These are phyloP conservation scores for Neckera pumila DNA, from an alignment of 225 moss, liverwort and hornwort genomes.

Conservation along the genomic window DNA sequence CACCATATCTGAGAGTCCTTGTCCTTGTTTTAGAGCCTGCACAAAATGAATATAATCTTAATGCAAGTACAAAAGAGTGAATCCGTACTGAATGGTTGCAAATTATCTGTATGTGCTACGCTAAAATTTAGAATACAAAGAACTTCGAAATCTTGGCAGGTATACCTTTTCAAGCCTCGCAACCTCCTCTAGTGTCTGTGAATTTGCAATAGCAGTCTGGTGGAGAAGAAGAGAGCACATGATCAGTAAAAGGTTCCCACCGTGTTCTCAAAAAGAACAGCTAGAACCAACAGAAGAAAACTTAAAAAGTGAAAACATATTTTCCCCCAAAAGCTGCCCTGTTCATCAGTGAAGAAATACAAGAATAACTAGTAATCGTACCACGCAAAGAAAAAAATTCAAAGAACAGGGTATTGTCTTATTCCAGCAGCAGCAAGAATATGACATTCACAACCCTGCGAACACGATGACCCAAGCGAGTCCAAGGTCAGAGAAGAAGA, in stretches of 20 bases:
- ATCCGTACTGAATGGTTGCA: not conserved
- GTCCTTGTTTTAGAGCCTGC: conserved; percentile 55
- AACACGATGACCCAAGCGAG: not conserved
- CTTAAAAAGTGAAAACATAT: not conserved
- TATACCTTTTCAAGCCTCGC: conserved; percentile 93
- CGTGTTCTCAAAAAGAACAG: not conserved
- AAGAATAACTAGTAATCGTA: not conserved
- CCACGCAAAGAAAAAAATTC: not conserved
- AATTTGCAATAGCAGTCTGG: conserved; percentile 95
- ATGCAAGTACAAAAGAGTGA: not conserved
- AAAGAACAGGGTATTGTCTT: not conserved
- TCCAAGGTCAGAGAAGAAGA: not conserved
- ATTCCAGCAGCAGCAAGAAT: not conserved
- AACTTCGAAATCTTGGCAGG: not conserved
- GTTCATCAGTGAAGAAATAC: not conserved
- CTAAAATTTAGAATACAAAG: not conserved
- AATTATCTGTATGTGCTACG: not conserved
- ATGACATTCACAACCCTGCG: not conserved
- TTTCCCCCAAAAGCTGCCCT: not conserved
- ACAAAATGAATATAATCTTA: not conserved
- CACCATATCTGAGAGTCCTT: conserved; percentile 44
- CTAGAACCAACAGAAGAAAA: not conserved
- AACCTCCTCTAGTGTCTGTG: conserved; percentile 94
- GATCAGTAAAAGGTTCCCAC: not conserved
- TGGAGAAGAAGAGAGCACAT: not conserved